Conservation (phyloP, 23 red algal genomes). For the Pyropia haitanensis region DNA sequence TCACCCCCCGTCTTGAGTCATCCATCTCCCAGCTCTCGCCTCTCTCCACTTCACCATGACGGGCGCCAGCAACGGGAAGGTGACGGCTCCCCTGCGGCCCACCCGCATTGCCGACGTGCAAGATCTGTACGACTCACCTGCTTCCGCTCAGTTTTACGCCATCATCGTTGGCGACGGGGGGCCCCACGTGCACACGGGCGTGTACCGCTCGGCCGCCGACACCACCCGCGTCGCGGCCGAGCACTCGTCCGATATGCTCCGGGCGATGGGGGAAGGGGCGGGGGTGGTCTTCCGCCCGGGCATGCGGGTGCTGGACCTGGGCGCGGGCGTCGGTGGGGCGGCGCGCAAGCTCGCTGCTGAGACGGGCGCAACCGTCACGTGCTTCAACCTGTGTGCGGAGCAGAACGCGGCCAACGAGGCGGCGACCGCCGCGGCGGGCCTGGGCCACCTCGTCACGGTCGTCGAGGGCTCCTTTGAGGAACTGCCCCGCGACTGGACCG, state of each 20-base stretch:
- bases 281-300: conserved; percentile 4
- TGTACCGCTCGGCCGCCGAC: background rate
- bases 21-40: no score
- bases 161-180: background rate
- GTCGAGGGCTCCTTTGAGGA: conserved; percentile 19
- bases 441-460: background rate
- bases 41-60: no score
- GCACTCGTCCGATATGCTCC: background rate
- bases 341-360: conserved; percentile 5
- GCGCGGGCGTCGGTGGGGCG: conserved; percentile 13
- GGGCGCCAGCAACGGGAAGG: no score
- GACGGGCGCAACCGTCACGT: conserved; percentile 4
- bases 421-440: conserved; percentile 1
- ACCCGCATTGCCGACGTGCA: no score
- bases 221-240: background rate
- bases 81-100: no score
- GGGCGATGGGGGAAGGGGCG: background rate
- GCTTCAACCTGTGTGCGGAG: conserved; percentile 2
- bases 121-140: no score
- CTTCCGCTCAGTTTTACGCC: no score
- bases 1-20: no score
- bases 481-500: conserved; percentile 7
- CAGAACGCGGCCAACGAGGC: conserved; percentile 10
- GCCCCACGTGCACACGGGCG: background rate
- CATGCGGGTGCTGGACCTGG: conserved; percentile 9